Percentiles rank a stretch among this genome's conserved stretches.
phyloP scores from a whole-genome alignment of 371 early-diverging fungal species.

The Quaeritorhiza haematococci region DNA sequence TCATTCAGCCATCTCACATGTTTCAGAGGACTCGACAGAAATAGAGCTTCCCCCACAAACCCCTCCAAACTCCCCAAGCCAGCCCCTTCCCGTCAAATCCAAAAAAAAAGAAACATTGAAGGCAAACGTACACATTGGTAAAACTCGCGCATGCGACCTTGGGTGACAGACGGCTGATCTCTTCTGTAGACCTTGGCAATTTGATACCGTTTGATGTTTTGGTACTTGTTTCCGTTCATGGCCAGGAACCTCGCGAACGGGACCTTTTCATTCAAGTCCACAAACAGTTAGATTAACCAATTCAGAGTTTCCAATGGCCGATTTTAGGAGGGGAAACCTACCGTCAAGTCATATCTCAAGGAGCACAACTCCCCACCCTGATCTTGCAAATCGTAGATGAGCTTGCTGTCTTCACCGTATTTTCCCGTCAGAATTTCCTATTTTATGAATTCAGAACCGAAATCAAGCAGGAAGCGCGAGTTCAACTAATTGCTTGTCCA shows the following conservation, averaged over 20 bases:
- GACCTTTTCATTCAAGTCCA: conserved; percentile 39
- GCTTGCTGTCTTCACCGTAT: conserved; percentile 98
- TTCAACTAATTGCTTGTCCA: no score
- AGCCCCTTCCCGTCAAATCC: neutral
- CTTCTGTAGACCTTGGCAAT: conserved; percentile 99
- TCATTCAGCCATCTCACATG: no score
- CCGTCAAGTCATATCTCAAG: conserved; percentile 97
- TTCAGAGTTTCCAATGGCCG: no score
- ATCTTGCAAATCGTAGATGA: conserved; percentile 97
- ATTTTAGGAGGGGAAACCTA: conserved; percentile 1
- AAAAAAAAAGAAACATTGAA: neutral
- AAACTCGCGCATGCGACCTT: conserved; percentile 98
- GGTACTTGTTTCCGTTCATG: conserved; percentile 77
- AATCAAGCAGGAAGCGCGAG: no score
- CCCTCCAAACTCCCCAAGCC: no score
- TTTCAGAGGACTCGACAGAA: no score
- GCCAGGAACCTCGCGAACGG: conserved; percentile 99
- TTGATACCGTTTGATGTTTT: conserved; percentile 95
- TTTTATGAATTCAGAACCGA: neutral
- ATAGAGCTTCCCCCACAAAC: no score
- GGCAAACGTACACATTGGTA: conserved; percentile 81
- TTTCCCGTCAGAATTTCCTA: conserved; percentile 95
- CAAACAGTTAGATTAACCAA: no score
- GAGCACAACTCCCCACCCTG: conserved; percentile 98
- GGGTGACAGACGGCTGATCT: conserved; percentile 97